phyloP scores from a whole-genome alignment of 2,329 filamentous ascomycete species.

The Fusarium sp. region DNA sequence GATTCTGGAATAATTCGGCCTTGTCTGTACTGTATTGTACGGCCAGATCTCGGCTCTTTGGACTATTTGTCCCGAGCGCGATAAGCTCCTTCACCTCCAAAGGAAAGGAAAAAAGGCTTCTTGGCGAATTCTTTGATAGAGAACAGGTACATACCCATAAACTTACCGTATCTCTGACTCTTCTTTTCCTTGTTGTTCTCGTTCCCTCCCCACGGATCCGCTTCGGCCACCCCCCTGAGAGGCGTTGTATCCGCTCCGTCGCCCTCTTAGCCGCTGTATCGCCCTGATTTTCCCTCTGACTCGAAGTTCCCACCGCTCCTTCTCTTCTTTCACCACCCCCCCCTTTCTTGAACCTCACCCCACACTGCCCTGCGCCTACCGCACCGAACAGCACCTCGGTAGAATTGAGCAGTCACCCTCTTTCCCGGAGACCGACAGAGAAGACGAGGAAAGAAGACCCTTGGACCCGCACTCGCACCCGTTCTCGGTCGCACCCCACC shows the following conservation, averaged over 20 bases:
- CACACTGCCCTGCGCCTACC: not conserved
- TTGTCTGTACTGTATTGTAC: not conserved
- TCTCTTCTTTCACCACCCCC: conserved; percentile 29
- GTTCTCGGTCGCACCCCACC: conserved; percentile 23
- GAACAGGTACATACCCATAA: conserved; percentile 23
- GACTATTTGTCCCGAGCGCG: conserved; percentile 28
- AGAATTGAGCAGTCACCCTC: conserved; percentile 9
- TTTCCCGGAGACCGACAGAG: conserved; percentile 31
- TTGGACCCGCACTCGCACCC: conserved; percentile 33
- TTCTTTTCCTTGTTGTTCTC: conserved; percentile 6
- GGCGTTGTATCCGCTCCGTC: conserved; percentile 26
- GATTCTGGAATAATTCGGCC: conserved; percentile 21
- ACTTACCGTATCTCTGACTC: conserved; percentile 22
- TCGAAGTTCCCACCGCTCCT: conserved; percentile 35
- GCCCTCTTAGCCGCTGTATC: conserved; percentile 33
- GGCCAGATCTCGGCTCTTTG: conserved; percentile 22
- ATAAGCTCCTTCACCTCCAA: conserved; percentile 26
- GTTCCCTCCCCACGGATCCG: conserved; percentile 19
- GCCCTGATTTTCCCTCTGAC: conserved; percentile 29
- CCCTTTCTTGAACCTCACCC: not conserved
- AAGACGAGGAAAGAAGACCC: conserved; percentile 8
- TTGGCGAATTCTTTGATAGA: conserved; percentile 35
- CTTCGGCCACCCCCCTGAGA: conserved; percentile 23
- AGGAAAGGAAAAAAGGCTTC: conserved; percentile 7
- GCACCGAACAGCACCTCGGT: conserved; percentile 3